Conservation (phyloP, 495 filamentous ascomycete genomes). For the Penicillium robsamsonii region DNA sequence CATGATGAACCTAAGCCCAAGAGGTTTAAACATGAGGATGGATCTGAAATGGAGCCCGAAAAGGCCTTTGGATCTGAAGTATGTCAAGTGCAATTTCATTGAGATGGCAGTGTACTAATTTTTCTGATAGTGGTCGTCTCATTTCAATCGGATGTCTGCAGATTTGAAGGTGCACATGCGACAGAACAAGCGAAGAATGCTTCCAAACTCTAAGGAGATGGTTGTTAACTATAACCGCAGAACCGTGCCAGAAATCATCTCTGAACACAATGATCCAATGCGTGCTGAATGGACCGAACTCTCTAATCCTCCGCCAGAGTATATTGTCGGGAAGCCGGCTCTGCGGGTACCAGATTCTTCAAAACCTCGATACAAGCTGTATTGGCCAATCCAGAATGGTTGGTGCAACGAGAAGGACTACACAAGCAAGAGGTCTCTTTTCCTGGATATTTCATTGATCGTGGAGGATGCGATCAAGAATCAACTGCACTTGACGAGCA, state of each 20-base stretch:
- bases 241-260: slow-evolving; percentile 76
- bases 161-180: slow-evolving; percentile 90
- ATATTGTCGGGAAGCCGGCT: slow-evolving; percentile 78
- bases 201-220: slow-evolving; percentile 93
- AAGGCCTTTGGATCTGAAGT: slow-evolving; percentile 85
- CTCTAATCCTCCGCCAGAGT: slow-evolving; percentile 61
- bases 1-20: slow-evolving; percentile 82
- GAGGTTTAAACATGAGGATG: slow-evolving; percentile 72
- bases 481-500: slow-evolving; percentile 74
- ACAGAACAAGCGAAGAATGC: slow-evolving; percentile 82
- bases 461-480: slow-evolving; percentile 80
- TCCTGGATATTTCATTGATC: slow-evolving; percentile 81
- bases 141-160: slow-evolving; percentile 75
- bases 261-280: slow-evolving; percentile 88
- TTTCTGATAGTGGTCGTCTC: slow-evolving; percentile 59
- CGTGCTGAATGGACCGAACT: slow-evolving; percentile 95
- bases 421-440: slow-evolving; percentile 66
- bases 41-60: slow-evolving; percentile 59
- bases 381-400: slow-evolving; percentile 86
- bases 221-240: slow-evolving; percentile 89
- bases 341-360: slow-evolving; percentile 85
- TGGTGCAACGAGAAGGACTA: slow-evolving; percentile 92
- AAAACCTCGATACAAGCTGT: slow-evolving; percentile 83
- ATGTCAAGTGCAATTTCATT: slow-evolving; percentile 17
- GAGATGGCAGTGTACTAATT: slow-evolving; percentile 16